Base-by-base conservation (phyloP, 768 basidiomycete species). In the Suillus spraguei region DNA sequence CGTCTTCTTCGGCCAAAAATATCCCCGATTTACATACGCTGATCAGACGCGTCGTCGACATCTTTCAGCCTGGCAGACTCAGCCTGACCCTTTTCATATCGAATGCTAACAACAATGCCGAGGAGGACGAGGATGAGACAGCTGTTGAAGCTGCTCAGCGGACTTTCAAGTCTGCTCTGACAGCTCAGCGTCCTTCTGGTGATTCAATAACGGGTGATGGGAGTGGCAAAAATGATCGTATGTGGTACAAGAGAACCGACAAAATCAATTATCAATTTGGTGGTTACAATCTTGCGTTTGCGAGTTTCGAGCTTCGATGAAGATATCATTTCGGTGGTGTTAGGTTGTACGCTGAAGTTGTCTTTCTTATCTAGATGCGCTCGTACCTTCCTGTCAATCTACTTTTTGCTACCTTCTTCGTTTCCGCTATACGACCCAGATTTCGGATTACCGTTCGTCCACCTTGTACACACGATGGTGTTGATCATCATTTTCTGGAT, bases 221-320 rank as follows among this genome's bases (percentile, higher is more conserved):
- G 55, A 49, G n/a, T 54, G 61, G 59, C 33, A 63, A 70, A 55
- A 60, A 65, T 61, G 62, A 65, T 72, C 61, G 68, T 67, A 67
- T 70, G 66, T 76, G 70, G 16, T 99, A 96, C 77, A 87, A 81
- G 68, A 82, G 95, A 67, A 96, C 92, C 58, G 97, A 99, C 80
- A 94, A 97, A 78, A 99, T 99, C 75, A 94, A 97, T 74, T 99
- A 99, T 80, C 95, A 97, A 75, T 95, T 98, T 73, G 92, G 92
- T 53, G 94, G 90, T 60, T 95, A 95, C 73, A 92, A 94, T 74
- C 81, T 95, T 65, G 93, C 93, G 17, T 95, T 94, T 74, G 91
- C 94, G 46, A 94, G 88, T 73, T 95, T 94, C 76, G 91, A 94
- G 76, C 72, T 81, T 71, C 75, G 76, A 66, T 79, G 70, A 77